Evolutionary conservation across 2,329 filamentous ascomycete genomes (phyloP).

Genomic region (Trichoderma lentiforme): DNA sequence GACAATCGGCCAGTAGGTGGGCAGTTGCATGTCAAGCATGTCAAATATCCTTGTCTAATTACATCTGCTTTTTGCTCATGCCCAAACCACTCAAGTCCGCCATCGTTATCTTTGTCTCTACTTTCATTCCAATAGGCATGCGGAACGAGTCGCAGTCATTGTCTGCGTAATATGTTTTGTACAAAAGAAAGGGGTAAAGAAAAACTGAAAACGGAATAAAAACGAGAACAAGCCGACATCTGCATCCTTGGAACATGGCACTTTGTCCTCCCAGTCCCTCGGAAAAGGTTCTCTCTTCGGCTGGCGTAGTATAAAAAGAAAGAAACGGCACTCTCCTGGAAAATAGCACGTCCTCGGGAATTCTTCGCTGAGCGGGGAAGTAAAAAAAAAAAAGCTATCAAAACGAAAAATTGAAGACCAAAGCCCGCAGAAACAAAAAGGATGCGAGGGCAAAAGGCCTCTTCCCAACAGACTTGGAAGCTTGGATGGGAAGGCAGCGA

Average conservation of each 20-base stretch:
- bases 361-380: slow-evolving; percentile 9
- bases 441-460: slow-evolving; percentile 17
- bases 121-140: slow-evolving; percentile 25
- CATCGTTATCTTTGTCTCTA: slow-evolving; percentile 14
- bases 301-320: background rate
- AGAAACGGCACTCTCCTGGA: background rate
- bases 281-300: background rate
- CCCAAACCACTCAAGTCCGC: slow-evolving; percentile 19
- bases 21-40: slow-evolving; percentile 23
- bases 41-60: slow-evolving; percentile 33
- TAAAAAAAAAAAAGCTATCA: slow-evolving; percentile 7
- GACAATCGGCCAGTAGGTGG: background rate
- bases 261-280: slow-evolving; percentile 1
- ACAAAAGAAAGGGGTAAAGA: slow-evolving; percentile 25
- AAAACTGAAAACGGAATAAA: background rate
- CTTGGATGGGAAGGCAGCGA: slow-evolving; percentile 11
- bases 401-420: slow-evolving; percentile 7
- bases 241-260: slow-evolving; percentile 17
- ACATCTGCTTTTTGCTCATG: slow-evolving; percentile 28
- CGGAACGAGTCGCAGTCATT: slow-evolving; percentile 24
- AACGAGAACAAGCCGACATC: slow-evolving; percentile 21
- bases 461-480: slow-evolving; percentile 18
- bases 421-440: slow-evolving; percentile 21
- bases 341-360: slow-evolving; percentile 14
- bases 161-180: slow-evolving; percentile 35